Evolutionary conservation across 495 filamentous ascomycete genomes (phyloP).

Genomic region (Usnea hakonensis): DNA sequence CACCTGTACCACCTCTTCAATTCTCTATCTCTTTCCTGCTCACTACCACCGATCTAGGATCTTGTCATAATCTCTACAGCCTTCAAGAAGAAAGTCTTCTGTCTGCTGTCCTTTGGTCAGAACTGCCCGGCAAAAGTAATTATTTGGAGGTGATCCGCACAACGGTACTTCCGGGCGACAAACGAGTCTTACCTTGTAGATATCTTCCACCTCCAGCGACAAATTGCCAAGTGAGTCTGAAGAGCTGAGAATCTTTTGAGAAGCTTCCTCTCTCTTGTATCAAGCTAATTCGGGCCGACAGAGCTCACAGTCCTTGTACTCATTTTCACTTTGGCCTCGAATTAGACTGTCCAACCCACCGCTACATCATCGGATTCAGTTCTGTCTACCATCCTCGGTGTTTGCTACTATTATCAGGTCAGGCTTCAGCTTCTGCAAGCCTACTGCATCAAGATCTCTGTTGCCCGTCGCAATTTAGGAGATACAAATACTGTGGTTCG

Average conservation of each 20-base stretch:
- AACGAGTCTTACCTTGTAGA: background rate
- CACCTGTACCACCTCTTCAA: background rate
- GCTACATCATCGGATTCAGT: background rate
- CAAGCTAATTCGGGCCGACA: background rate
- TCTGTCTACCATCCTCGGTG: background rate
- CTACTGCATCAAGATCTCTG: background rate
- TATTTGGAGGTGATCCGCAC: slow-evolving; percentile 3
- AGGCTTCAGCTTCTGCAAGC: background rate
- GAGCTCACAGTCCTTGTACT: background rate
- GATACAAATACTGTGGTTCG: background rate
- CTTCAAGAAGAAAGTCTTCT: background rate
- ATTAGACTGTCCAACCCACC: background rate
- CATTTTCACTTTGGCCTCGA: slow-evolving; percentile 2
- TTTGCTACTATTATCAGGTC: background rate
- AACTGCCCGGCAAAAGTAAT: background rate
- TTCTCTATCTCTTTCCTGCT: background rate
- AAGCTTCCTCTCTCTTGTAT: too few relatives aligned
- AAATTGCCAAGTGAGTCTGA: background rate
- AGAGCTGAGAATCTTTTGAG: background rate
- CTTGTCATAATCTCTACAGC: background rate
- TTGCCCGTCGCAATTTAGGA: background rate
- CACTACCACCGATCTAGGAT: background rate
- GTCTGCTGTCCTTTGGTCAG: background rate
- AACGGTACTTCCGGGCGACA: background rate
- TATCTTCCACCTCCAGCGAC: background rate